These are phyloP conservation scores for Ganoderma lingzhi DNA, from an alignment of 1,284 basidiomycete species.

Conservation along the genomic window DNA sequence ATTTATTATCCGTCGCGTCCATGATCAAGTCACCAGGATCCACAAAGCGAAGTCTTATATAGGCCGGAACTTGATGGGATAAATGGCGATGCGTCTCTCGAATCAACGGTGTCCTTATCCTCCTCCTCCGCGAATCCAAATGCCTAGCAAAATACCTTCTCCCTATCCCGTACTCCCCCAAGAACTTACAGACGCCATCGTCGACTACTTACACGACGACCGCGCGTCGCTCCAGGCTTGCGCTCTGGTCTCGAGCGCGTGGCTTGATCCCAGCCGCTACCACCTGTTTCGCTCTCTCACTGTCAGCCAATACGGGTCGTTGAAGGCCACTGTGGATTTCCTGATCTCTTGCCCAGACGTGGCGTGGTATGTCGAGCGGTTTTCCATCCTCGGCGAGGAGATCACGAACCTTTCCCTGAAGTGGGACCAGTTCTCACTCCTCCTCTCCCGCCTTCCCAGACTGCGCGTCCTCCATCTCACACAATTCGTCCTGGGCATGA, in stretches of 20 bases:
- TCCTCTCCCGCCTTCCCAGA: neutral
- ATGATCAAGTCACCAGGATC: neutral
- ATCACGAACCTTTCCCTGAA: constrained; percentile 1
- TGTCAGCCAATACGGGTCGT: neutral
- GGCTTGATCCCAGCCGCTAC: constrained; percentile 39
- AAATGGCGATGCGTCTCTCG: neutral
- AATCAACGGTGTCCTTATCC: neutral
- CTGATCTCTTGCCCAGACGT: constrained; percentile 5
- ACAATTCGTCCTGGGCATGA: neutral
- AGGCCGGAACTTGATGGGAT: neutral
- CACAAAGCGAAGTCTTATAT: neutral
- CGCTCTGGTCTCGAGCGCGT: constrained; percentile 19
- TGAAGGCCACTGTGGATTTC: neutral
- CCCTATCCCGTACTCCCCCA: constrained; percentile 13
- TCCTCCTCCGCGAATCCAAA: neutral
- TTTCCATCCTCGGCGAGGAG: constrained; percentile 2
- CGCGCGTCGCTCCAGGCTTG: constrained; percentile 28
- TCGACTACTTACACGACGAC: constrained; percentile 37
- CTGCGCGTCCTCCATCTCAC: constrained; percentile 5
- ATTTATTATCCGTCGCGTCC: neutral
- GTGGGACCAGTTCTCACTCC: neutral
- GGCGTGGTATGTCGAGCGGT: constrained; percentile 6
- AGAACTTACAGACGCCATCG: constrained; percentile 34
- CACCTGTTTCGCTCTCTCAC: constrained; percentile 37
- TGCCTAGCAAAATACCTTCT: neutral